These are phyloP conservation scores for Phytophthora boehmeriae DNA, from an alignment of 352 stramenopile genomes.

Conservation along the genomic window DNA sequence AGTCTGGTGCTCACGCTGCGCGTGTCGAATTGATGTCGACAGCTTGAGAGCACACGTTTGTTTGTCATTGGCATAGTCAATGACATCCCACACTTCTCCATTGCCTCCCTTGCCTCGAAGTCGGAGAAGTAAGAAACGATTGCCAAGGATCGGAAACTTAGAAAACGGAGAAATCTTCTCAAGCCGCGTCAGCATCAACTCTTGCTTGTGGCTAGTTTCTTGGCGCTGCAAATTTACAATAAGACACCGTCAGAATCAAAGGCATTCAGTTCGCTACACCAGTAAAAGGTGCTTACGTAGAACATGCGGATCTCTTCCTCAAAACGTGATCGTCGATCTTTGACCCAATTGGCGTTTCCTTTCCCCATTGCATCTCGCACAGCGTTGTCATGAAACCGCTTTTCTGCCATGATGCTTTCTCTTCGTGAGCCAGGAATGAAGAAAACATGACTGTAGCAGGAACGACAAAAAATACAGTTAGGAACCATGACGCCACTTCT, in stretches of 20 bases:
- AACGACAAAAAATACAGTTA: conserved; percentile 14
- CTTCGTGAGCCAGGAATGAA: conserved; percentile 67
- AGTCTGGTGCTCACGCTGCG: conserved; percentile 68
- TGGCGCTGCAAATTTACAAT: conserved; percentile 46
- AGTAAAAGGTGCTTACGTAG: conserved; percentile 42
- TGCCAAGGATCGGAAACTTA: conserved; percentile 73
- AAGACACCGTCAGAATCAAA: conserved; percentile 19
- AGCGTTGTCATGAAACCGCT: conserved; percentile 71
- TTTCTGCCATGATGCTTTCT: conserved; percentile 70
- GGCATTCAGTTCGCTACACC: conserved; percentile 1
- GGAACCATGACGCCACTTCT: background rate
- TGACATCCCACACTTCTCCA: conserved; percentile 82
- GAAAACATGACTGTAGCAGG: conserved; percentile 48
- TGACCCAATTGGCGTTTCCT: conserved; percentile 60
- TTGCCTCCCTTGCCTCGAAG: conserved; percentile 79
- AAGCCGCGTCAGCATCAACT: conserved; percentile 70
- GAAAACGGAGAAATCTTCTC: conserved; percentile 80
- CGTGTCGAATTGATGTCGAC: conserved; percentile 73
- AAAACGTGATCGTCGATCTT: conserved; percentile 49
- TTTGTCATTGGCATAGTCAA: conserved; percentile 76
- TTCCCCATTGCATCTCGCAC: conserved; percentile 53
- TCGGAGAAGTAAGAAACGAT: conserved; percentile 68
- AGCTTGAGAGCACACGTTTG: conserved; percentile 69
- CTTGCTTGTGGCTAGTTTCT: conserved; percentile 80
- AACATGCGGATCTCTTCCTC: conserved; percentile 64